Evolutionary conservation across 805 yeast species (phyloP), one percentile per base, ranked within the genome.

Genomic region (Monosporozyma solicola): DNA sequence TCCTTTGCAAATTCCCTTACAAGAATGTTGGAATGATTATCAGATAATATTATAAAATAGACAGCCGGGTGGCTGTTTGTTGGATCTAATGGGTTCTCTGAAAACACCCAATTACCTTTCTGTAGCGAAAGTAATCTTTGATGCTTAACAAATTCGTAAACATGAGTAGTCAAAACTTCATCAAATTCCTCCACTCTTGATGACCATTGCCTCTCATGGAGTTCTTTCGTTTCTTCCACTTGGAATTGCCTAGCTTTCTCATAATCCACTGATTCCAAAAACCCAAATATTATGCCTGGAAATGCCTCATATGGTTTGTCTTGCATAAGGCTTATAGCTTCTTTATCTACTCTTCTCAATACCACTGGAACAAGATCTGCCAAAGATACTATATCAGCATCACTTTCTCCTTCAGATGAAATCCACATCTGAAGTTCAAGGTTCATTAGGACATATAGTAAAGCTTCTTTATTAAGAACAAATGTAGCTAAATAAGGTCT

Each of bases 101-200:
- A 76, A 62, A 74, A 84, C 13, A 85, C 91, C 95, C 95, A 88
- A 2, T 86, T 78, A 1, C 96, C 96, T 61, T 78, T 82, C 29
- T 88, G 80, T 49, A 88, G 69, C 62, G 82, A 83, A 53, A 85
- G 68, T 47, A 84, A 80, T 60, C 92, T 75, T 69, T 86, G 94
- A 64, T 85, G 90, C 53, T 79, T 78, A 15, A 87, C 89, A 64
- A 85, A 86, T 41, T 82, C 84, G 53, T 76, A 71, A 0, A 84
- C 86, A 63, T 88, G 89, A 13, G 68, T 63, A 10, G 75, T 64
- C 53, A 85, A 71, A 32, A 75, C 66, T 3, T 67, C 65, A 60
- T 80, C 77, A 61, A 87, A 84, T 31, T 71, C 74, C 2, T 58
- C 55, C 44, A 81, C 72, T 43, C 76, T 73, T 0, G 61, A 52